phyloP scores from a whole-genome alignment of 2,329 filamentous ascomycete genomes.

The Fusarium temperatum region DNA sequence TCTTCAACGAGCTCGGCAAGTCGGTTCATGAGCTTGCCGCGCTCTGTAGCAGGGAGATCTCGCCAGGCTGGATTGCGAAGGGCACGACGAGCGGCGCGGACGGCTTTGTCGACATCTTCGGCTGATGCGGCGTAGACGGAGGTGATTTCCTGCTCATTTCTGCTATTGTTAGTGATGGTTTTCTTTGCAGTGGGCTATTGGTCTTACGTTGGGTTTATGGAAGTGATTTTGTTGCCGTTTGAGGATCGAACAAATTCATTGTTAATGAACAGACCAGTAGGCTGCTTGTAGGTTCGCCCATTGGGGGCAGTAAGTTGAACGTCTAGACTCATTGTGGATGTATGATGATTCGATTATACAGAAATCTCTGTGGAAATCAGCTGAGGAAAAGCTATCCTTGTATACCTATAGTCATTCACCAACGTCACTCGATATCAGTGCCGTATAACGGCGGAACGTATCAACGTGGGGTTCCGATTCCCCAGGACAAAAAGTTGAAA shows the following conservation, averaged over 20 bases:
- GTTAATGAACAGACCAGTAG: constrained; percentile 79
- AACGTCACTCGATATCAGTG: background rate
- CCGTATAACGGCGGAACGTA: background rate
- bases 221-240: constrained; percentile 64
- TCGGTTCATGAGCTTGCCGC: constrained; percentile 75
- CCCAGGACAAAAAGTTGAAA: background rate
- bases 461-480: background rate
- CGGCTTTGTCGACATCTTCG: constrained; percentile 47
- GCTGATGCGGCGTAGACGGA: constrained; percentile 45
- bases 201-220: constrained; percentile 62
- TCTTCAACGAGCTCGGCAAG: constrained; percentile 76
- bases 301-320: constrained; percentile 58
- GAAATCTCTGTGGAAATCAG: background rate
- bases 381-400: constrained; percentile 13
- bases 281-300: constrained; percentile 72
- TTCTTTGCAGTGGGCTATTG: background rate
- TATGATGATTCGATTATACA: background rate
- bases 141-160: constrained; percentile 46
- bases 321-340: constrained; percentile 31
- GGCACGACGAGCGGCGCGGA: constrained; percentile 67
- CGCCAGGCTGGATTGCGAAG: constrained; percentile 75
- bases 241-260: constrained; percentile 66
- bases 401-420: background rate
- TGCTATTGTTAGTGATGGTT: background rate
- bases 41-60: constrained; percentile 70